Evolutionary conservation across 345 rosid genomes (phyloP).

Genomic region (Tarenaya hassleriana): DNA sequence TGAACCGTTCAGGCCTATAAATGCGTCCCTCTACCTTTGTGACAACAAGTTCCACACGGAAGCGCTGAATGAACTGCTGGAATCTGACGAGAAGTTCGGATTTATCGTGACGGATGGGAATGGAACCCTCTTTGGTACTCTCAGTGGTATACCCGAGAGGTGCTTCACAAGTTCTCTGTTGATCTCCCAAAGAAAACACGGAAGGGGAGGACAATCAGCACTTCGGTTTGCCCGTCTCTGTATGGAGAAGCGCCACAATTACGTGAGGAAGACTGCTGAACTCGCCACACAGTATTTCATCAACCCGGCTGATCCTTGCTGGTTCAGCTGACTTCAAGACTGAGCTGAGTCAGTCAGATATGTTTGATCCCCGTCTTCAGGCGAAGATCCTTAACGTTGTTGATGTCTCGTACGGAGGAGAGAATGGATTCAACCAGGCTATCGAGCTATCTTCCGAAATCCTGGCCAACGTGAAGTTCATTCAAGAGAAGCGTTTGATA

Average conservation of each 20-base stretch:
- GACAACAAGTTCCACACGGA: constrained; percentile 27
- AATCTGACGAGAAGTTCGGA: constrained; percentile 25
- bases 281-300: constrained; percentile 30
- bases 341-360: constrained; percentile 30
- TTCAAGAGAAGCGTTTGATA: constrained; percentile 32
- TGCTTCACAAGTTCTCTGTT: constrained; percentile 35
- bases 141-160: constrained; percentile 35
- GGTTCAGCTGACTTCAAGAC: constrained; percentile 37
- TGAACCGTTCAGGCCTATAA: constrained; percentile 36
- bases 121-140: constrained; percentile 39
- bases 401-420: constrained; percentile 24
- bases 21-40: constrained; percentile 35
- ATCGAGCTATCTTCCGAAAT: constrained; percentile 32
- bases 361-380: constrained; percentile 30
- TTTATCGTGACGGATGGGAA: constrained; percentile 36
- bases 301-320: constrained; percentile 30
- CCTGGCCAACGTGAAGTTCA: constrained; percentile 27
- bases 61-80: constrained; percentile 20
- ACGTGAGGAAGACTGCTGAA: constrained; percentile 38
- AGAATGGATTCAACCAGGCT: constrained; percentile 29
- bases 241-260: constrained; percentile 29
- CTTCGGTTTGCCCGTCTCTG: constrained; percentile 38
- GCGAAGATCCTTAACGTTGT: constrained; percentile 31
- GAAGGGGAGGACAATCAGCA: constrained; percentile 48
- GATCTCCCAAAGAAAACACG: constrained; percentile 42